Evolutionary conservation across 169 alveolate species (phyloP), one percentile per base, ranked within the genome.

Genomic region (Eimeria sp.): DNA sequence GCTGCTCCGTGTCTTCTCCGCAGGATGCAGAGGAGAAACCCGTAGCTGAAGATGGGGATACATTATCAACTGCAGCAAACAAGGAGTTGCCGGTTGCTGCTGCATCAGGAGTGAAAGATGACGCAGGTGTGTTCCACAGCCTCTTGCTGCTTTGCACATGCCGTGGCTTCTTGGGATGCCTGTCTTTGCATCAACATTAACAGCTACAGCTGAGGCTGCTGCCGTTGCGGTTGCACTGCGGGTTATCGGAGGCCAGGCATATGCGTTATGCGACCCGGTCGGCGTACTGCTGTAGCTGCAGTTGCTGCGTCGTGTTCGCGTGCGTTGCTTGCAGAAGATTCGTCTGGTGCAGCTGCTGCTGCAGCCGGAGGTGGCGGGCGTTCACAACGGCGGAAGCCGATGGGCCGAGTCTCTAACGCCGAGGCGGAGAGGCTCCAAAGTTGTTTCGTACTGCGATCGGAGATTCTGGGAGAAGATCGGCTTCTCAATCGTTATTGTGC

Each of bases 331-430:
- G 61, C 61, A 54, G 61, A 54, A 4, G 61, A 54, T 7, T 7
- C 61, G 61, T 54, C 61, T 54, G 10, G 1, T 14, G 61, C 49
- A 22, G 92, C 86, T 1, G 45, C 51, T 25, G 45, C 86, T 1
- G 45, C 86, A 27, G 86, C 57, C 1, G 86, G 30, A 10, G 51
- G 27, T 30, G 70, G 61, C 14, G 43, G 34, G 14, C 89, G 89
- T 34, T 18, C 89, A 2, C 89, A 78, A 65, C 89, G 89, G 27
- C 61, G 89, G 95, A 91, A 91, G 82, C 95, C 95, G 5, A 76
- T 76, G 95, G 95, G 95, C 57, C 51, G 95, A 14, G 95, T 91
- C 25, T 51, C 89, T 6, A 91, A 91, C 34, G 65, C 80, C 34
- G 95, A 91, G 82, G 70, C 84, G 80, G 95, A 91, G 65, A 83